Conservation (phyloP, 2,329 filamentous ascomycete genomes). For the Apiospora marii region DNA sequence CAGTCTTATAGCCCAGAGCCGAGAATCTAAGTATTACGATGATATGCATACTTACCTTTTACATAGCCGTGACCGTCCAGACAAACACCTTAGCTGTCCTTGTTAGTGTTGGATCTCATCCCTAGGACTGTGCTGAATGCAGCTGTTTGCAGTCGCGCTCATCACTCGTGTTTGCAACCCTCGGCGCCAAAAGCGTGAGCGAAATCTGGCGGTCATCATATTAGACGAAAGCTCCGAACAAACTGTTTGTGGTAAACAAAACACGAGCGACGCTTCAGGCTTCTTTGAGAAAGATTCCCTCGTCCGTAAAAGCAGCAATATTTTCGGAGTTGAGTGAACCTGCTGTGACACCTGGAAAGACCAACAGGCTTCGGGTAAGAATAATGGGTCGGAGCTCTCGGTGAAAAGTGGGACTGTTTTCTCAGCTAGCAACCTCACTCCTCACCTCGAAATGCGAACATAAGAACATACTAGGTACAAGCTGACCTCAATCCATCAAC, state of each 20-base stretch:
- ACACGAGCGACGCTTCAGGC: not conserved
- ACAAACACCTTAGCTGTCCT: not conserved
- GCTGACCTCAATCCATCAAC: not conserved
- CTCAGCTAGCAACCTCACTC: not conserved
- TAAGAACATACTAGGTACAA: not conserved
- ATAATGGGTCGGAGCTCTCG: slow-evolving; percentile 5
- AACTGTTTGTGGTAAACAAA: not conserved
- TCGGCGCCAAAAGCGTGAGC: not conserved
- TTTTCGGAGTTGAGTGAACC: not conserved
- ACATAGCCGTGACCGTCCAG: not conserved
- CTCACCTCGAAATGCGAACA: not conserved
- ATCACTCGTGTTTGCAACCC: not conserved
- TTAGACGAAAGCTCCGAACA: not conserved
- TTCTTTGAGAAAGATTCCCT: not conserved
- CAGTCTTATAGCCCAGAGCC: not conserved
- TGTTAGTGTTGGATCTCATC: not conserved
- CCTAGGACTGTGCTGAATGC: not conserved
- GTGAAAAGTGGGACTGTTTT: not conserved
- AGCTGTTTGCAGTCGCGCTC: not conserved
- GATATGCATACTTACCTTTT: not conserved
- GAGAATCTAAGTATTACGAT: not conserved
- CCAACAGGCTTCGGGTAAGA: not conserved
- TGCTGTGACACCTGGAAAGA: not conserved
- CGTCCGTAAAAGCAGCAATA: not conserved
- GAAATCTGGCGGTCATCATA: not conserved